These are phyloP conservation scores for Suillus sp. DNA, from an alignment of 768 basidiomycete genomes.

Conservation along the genomic window DNA sequence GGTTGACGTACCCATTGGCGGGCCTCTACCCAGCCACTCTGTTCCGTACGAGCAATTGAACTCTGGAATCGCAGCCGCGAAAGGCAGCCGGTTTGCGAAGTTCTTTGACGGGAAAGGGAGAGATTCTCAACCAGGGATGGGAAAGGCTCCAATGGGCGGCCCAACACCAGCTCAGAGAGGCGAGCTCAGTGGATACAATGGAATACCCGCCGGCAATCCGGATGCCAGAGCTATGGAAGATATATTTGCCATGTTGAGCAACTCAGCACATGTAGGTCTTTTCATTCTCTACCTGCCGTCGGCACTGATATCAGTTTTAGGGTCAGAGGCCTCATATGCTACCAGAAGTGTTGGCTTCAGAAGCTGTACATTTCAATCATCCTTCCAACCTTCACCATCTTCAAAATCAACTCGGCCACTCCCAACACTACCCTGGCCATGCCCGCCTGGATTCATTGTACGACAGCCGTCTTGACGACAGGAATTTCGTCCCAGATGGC, in stretches of 20 bases:
- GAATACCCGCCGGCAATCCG: slow-evolving; percentile 38
- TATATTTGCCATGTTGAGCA: slow-evolving; percentile 79
- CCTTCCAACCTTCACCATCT: slow-evolving; percentile 37
- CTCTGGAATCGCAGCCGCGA: slow-evolving; percentile 53
- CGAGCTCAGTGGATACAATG: slow-evolving; percentile 42
- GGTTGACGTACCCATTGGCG: slow-evolving; percentile 20
- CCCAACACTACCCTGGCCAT: slow-evolving; percentile 40
- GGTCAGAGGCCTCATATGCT: slow-evolving; percentile 29
- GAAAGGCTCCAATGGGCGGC: slow-evolving; percentile 42
- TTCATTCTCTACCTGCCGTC: background rate
- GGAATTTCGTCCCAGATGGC: slow-evolving; percentile 80
- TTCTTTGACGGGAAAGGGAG: slow-evolving; percentile 78
- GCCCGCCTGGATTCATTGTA: slow-evolving; percentile 67
- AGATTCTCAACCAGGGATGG: slow-evolving; percentile 39
- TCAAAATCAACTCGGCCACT: slow-evolving; percentile 46
- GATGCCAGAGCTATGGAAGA: slow-evolving; percentile 75
- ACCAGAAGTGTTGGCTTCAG: slow-evolving; percentile 28
- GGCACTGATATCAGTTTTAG: slow-evolving; percentile 22
- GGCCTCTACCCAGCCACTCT: slow-evolving; percentile 19
- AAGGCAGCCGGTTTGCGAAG: slow-evolving; percentile 85
- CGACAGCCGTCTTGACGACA: slow-evolving; percentile 73
- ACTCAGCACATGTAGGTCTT: slow-evolving; percentile 66
- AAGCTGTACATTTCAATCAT: slow-evolving; percentile 26
- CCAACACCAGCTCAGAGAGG: slow-evolving; percentile 53
- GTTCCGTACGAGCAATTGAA: slow-evolving; percentile 34